Conservation (phyloP, 2,329 filamentous ascomycete species). For the Fusarium floridanum region DNA sequence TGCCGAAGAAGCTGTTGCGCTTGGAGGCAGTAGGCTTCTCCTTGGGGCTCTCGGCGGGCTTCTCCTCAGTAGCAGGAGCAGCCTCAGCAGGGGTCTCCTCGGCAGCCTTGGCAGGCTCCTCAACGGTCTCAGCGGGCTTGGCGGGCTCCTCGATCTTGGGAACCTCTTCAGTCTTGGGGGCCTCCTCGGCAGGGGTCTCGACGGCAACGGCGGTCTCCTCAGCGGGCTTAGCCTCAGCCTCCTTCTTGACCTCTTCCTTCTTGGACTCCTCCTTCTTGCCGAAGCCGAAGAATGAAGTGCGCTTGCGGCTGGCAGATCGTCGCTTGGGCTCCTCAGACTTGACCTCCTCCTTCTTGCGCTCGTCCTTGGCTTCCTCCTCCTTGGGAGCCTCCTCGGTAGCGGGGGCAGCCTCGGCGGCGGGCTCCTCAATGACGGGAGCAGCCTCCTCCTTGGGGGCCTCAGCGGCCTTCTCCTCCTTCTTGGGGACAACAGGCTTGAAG, state of each 20-base stretch:
- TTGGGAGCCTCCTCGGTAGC: slow-evolving; percentile 52
- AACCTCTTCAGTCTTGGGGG: slow-evolving; percentile 37
- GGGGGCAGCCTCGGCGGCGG: slow-evolving; percentile 41
- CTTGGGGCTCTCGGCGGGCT: slow-evolving; percentile 57
- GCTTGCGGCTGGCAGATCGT: slow-evolving; percentile 75
- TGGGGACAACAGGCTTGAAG: slow-evolving; percentile 63
- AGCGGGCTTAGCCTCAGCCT: slow-evolving; percentile 56
- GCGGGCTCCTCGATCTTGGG: slow-evolving; percentile 8
- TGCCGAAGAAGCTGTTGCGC: slow-evolving; percentile 69
- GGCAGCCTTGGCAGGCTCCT: slow-evolving; percentile 42
- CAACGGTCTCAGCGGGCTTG: slow-evolving; percentile 39
- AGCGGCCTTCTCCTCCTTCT: slow-evolving; percentile 59
- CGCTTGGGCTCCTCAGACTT: slow-evolving; percentile 72
- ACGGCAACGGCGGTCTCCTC: slow-evolving; percentile 48
- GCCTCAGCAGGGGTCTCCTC: slow-evolving; percentile 55
- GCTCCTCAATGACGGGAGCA: slow-evolving; percentile 42
- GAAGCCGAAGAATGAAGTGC: slow-evolving; percentile 73
- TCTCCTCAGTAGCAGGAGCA: slow-evolving; percentile 49
- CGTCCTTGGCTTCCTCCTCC: slow-evolving; percentile 53
- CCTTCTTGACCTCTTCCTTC: slow-evolving; percentile 63
- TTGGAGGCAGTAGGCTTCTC: slow-evolving; percentile 62
- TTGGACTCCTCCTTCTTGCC: slow-evolving; percentile 66
- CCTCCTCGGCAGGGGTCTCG: slow-evolving; percentile 50
- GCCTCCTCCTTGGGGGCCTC: slow-evolving; percentile 53
- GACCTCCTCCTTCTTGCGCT: slow-evolving; percentile 60